Evolutionary conservation across 768 basidiomycete genomes (phyloP).

Genomic region (Calocera viscosa): DNA sequence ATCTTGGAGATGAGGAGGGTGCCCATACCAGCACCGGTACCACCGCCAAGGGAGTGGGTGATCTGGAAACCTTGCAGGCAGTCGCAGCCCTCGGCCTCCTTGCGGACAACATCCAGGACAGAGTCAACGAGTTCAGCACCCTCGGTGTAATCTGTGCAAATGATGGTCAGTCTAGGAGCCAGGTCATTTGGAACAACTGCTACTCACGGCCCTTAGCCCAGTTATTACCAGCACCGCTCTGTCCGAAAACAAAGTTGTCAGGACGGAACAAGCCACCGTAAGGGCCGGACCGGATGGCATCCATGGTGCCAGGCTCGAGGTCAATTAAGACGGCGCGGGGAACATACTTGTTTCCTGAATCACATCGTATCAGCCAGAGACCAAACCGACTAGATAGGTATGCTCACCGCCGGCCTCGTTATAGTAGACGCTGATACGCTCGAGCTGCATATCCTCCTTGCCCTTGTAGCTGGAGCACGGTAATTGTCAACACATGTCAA

Average conservation of each 20-base stretch:
- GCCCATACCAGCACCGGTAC: conserved; percentile 99
- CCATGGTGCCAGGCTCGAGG: conserved; percentile 95
- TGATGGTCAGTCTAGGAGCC: conserved; percentile 15
- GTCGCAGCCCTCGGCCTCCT: conserved; percentile 96
- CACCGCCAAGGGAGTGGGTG: conserved; percentile 96
- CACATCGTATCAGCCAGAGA: neutral
- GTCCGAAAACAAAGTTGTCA: conserved; percentile 97
- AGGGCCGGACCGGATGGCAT: conserved; percentile 80
- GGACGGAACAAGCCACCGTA: conserved; percentile 89
- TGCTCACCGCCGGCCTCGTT: conserved; percentile 66
- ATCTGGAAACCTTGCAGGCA: conserved; percentile 99
- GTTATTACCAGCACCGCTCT: conserved; percentile 98
- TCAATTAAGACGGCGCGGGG: conserved; percentile 96
- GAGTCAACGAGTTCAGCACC: conserved; percentile 98
- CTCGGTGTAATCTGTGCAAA: conserved; percentile 63
- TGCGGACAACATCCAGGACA: conserved; percentile 95
- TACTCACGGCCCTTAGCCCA: conserved; percentile 99
- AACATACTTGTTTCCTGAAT: conserved; percentile 75
- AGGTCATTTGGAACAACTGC: conserved; percentile 15
- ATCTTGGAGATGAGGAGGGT: conserved; percentile 98
- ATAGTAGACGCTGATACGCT: conserved; percentile 96
- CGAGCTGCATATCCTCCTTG: conserved; percentile 86
- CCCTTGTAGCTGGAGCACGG: conserved; percentile 56
- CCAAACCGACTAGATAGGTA: neutral
- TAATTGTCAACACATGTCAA: neutral